Percentiles rank a stretch among this genome's conserved stretches.
These are phyloP conservation scores for Metarhizium anisopliae DNA, from an alignment of 2,329 filamentous ascomycete species.

Conservation along the genomic window DNA sequence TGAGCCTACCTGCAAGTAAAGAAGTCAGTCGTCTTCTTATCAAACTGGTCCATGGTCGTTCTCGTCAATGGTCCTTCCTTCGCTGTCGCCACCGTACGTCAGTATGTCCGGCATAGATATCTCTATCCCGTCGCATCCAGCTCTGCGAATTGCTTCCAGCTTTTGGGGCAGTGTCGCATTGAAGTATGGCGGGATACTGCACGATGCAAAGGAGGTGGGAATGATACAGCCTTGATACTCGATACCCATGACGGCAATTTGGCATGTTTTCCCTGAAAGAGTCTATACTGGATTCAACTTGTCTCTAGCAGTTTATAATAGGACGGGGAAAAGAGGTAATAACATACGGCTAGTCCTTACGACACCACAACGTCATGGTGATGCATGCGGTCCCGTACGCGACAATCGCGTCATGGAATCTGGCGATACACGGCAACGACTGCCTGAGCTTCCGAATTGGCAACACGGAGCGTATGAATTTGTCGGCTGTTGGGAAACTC, in stretches of 20 bases:
- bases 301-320: too few relatives aligned
- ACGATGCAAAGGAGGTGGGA: slow-evolving; percentile 45
- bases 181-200: slow-evolving; percentile 39
- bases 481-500: too few relatives aligned
- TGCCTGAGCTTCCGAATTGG: too few relatives aligned
- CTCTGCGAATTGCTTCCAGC: slow-evolving; percentile 20
- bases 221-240: slow-evolving; percentile 16
- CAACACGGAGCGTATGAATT: too few relatives aligned
- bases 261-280: not conserved
- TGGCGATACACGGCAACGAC: too few relatives aligned
- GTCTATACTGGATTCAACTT: not conserved
- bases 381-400: not conserved
- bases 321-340: too few relatives aligned
- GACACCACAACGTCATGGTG: not conserved
- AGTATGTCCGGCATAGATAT: slow-evolving; percentile 66
- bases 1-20: slow-evolving; percentile 38
- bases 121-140: slow-evolving; percentile 39
- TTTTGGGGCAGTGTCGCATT: slow-evolving; percentile 48
- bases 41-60: slow-evolving; percentile 41
- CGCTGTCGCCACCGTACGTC: slow-evolving; percentile 44
- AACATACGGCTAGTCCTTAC: not conserved
- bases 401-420: not conserved
- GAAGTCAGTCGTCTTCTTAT: too few relatives aligned
- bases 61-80: slow-evolving; percentile 40
- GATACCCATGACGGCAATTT: not conserved